A percentile compares a stretch with the other conserved stretches of the same genome.
These are phyloP conservation scores for Celoporthe dispersa DNA, from an alignment of 2,329 filamentous ascomycete species.

Conservation along the genomic window DNA sequence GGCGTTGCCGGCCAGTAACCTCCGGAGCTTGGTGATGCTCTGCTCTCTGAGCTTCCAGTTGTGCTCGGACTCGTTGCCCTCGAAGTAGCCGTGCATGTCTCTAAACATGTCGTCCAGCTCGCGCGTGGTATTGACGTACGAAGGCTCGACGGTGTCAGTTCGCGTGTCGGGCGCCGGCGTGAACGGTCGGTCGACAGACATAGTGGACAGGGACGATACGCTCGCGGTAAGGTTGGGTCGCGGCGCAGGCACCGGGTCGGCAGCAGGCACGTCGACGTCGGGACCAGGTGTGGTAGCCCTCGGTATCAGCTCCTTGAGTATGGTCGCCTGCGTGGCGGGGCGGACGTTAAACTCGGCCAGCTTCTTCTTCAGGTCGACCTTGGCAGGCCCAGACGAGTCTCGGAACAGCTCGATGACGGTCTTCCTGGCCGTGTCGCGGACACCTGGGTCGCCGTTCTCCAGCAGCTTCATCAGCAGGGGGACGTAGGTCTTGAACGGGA, in stretches of 20 bases:
- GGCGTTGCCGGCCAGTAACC: constrained; percentile 82
- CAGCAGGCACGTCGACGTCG: constrained; percentile 16
- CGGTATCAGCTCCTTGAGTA: constrained; percentile 74
- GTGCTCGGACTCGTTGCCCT: constrained; percentile 85
- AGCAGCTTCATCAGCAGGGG: constrained; percentile 81
- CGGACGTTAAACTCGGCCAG: constrained; percentile 83
- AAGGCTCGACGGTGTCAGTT: constrained; percentile 73
- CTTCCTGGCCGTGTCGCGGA: constrained; percentile 81
- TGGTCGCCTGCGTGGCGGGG: constrained; percentile 81
- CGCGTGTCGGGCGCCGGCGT: constrained; percentile 69
- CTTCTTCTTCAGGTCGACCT: constrained; percentile 87
- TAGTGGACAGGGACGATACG: constrained; percentile 58
- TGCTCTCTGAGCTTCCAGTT: constrained; percentile 92
- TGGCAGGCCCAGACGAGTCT: constrained; percentile 78
- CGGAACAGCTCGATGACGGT: constrained; percentile 88
- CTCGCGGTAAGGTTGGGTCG: constrained; percentile 53
- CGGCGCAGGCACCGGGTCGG: constrained; percentile 40
- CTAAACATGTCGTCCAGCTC: constrained; percentile 88
- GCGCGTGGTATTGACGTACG: constrained; percentile 80
- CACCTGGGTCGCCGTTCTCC: constrained; percentile 86
- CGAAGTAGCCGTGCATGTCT: constrained; percentile 80
- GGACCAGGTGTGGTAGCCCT: constrained; percentile 35
- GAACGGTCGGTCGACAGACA: constrained; percentile 54
- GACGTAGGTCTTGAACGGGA: constrained; percentile 84
- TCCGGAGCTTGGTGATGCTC: constrained; percentile 74